Evolutionary conservation across 139 green algal species (phyloP).

Genomic region (Tetradesmus lagerheimii): DNA sequence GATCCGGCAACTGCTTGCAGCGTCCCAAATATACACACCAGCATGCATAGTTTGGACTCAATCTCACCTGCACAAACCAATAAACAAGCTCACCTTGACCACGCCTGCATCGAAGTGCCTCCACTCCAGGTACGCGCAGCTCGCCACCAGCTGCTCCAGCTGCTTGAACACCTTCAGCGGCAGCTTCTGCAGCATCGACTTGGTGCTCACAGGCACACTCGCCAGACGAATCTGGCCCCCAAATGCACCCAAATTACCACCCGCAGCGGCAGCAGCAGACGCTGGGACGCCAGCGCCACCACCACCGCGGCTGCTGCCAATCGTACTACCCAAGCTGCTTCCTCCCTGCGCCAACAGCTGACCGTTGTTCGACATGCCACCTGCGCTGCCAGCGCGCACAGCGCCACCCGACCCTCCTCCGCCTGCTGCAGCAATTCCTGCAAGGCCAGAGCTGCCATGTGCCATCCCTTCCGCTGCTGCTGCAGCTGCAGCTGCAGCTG

Average conservation of each 20-base stretch:
- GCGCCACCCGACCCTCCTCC: background rate
- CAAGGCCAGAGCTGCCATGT: background rate
- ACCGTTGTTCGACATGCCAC: background rate
- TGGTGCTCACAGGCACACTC: constrained; percentile 50
- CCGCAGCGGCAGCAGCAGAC: background rate
- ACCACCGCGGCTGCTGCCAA: background rate
- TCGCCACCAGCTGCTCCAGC: constrained; percentile 62
- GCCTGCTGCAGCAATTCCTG: background rate
- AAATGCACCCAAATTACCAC: constrained; percentile 3
- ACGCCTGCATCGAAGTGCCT: constrained; percentile 74
- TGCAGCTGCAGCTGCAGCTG: constrained; percentile 29
- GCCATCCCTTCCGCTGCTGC: background rate
- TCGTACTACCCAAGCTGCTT: background rate
- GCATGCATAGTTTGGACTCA: too few relatives aligned
- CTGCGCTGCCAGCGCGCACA: background rate
- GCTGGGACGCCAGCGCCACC: background rate
- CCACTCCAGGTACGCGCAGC: constrained; percentile 68
- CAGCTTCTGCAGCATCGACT: constrained; percentile 68
- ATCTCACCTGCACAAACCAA: background rate
- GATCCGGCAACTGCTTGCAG: too few relatives aligned
- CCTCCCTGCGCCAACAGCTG: background rate
- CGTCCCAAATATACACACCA: too few relatives aligned
- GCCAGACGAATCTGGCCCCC: constrained; percentile 42
- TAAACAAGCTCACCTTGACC: constrained; percentile 57
- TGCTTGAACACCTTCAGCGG: constrained; percentile 61